Percentiles rank a stretch among this genome's conserved stretches.
Evolutionary conservation across 306 rosid genomes (phyloP).

Genomic region (Gleditsia sinensis): DNA sequence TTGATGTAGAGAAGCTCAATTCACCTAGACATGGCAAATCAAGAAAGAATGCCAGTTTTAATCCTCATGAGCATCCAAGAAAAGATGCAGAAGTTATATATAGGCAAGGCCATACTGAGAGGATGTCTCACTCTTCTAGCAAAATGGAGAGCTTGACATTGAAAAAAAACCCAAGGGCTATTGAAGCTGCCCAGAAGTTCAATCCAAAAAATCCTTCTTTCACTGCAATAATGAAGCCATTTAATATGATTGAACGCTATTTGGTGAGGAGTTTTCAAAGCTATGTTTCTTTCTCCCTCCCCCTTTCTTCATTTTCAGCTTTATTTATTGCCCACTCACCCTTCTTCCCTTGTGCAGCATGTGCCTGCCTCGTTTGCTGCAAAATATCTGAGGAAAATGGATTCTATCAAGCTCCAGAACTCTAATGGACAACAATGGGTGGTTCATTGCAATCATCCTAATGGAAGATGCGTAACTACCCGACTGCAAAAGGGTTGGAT

Average conservation of each 20-base stretch:
- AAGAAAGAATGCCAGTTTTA: no score
- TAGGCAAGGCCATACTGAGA: no score
- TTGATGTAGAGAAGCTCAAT: no score
- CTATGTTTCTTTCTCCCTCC: background rate
- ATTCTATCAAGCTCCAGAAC: slow-evolving; percentile 25
- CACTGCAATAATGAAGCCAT: background rate
- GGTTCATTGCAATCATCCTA: background rate
- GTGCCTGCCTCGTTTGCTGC: slow-evolving; percentile 25
- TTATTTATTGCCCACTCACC: background rate
- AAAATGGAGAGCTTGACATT: background rate
- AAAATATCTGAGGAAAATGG: slow-evolving; percentile 17
- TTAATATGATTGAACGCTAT: no score
- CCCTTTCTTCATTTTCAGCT: background rate
- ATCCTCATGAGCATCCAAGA: no score
- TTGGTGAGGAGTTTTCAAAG: slow-evolving; percentile 34
- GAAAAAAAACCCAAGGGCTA: background rate
- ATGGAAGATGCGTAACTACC: background rate
- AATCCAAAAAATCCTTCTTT: no score
- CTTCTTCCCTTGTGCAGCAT: slow-evolving; percentile 29
- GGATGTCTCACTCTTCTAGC: no score
- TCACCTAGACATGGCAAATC: no score
- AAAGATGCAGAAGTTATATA: no score
- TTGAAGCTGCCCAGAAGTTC: background rate
- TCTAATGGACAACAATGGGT: slow-evolving; percentile 22
- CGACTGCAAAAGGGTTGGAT: background rate